Base-by-base conservation (phyloP, 208 protist species). In the Acanthamoeba divionensis region DNA sequence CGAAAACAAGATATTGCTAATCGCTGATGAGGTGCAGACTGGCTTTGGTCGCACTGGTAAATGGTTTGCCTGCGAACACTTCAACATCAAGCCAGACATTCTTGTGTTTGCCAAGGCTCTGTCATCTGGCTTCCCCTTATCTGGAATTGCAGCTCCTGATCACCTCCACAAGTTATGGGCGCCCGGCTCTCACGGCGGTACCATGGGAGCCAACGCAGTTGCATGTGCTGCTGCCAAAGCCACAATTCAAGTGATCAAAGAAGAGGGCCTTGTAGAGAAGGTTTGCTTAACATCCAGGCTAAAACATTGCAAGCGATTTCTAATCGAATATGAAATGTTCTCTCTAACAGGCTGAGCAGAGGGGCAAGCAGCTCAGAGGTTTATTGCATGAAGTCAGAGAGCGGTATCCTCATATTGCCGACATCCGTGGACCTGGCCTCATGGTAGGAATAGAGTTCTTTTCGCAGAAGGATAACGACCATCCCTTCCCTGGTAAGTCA, bases 181-280 rank as follows among this genome's bases (percentile, higher is more conserved):
- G 0, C 75, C 75, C 29, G 75, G 94, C 44, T 85, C 75, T 6
- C 75, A 85, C 33, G 75, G 75, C 0, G 75, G 75, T 2, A 95
- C 94, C 18, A 95, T 94, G 62, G 93, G 82, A 8, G 94, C 92
- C 41, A 95, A 95, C 66, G 92, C 92, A 1, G 92, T 95, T 0
- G 54, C 93, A 18, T 95, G 94, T 71, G 94, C 94, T 13, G 93
- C 94, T 8, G 94, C 94, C 8, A 38, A 50, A 29, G 94, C 91
- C 1, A 94, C 92, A 10, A 21, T 95, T 12, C 71, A 93, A 50
- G 90, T 95, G 45, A 93, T 96, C 63, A 88, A 91, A 73, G 90
- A 95, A 62, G 94, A 95, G 91, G 50, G 63, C 38, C 12, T 95
- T 2, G 29, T 95, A 5, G 92, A 90, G 15, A 95, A 95, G 57